Evolutionary conservation across 192 early-diverging fungal species (phyloP), one percentile per base, ranked within the genome.

Genomic region (Coemansia sp.): DNA sequence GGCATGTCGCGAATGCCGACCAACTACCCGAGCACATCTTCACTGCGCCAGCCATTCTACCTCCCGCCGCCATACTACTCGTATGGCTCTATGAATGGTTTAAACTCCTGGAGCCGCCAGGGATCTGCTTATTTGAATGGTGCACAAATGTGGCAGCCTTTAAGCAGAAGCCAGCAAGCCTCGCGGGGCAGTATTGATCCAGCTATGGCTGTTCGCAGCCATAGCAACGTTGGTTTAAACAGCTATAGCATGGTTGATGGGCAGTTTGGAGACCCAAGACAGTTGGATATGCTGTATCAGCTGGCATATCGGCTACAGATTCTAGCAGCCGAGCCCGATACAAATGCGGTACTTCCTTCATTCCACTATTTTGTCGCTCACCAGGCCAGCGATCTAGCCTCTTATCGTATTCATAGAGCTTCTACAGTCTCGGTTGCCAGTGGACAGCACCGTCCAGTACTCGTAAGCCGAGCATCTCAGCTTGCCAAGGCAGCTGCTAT

Each of bases 221-320:
- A 30, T 3, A 52, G 50, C 28, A 41, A 18, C 14, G 19, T 45
- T 11, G 23, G 41, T 8, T 41, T 21, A 36, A 28, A 38, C 18
- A 53, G 36, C 40, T 5, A 30, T 6, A 41, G 12, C 3, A 42
- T 58, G 11, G 10, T 47, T 8, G 59, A 63, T 5, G 8, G 14
- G 14, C 42, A 41, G 2, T 15, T 23, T 18, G 26, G 59, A 13
- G 63, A 67, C 26, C 55, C 53, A n/a, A 26, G 53, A 23, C 74
- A 78, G 6, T 35, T 78, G 21, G 74, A 78, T 33, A 50, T 63
- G 14, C 49, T 78, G 2, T 60, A 67, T 41, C 59, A 64, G 38
- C 54, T 78, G 13, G 35, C 54, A 9, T 78, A 78, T 13, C 74
- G 74, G 10, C 46, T 78, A 44, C 57, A 59, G 15, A 78, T 78